Percentiles rank a stretch among this genome's conserved stretches.
Evolutionary conservation across 257 asterid species (phyloP).

Genomic region (Prunella vulgaris): DNA sequence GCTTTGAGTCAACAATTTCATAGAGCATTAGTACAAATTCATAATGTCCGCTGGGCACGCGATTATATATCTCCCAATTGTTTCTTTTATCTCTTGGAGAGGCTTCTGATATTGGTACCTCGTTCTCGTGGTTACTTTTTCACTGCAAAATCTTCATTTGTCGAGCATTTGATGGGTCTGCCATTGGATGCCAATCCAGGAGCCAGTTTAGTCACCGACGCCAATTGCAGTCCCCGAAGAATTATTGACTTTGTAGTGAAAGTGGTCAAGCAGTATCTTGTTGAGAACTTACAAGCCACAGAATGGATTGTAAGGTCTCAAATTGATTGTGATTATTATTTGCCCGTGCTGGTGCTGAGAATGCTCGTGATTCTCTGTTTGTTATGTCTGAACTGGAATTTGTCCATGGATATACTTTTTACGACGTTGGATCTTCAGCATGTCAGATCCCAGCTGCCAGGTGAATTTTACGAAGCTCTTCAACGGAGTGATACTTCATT

Average conservation of each 20-base stretch:
- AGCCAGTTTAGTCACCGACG: not conserved
- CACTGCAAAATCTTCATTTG: constrained; percentile 40
- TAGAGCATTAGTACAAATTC: constrained; percentile 35
- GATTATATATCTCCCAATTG: constrained; percentile 49
- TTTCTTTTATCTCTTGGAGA: constrained; percentile 56
- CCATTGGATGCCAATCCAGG: constrained; percentile 18
- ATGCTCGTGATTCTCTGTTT: constrained; percentile 36
- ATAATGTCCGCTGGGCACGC: constrained; percentile 14
- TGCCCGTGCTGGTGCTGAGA: constrained; percentile 34
- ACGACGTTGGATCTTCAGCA: not conserved
- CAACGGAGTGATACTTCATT: not conserved
- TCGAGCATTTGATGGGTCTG: constrained; percentile 34
- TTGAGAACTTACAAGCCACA: not conserved
- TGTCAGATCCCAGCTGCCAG: constrained; percentile 29
- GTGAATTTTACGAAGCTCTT: constrained; percentile 29
- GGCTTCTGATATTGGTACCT: constrained; percentile 40
- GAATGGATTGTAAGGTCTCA: constrained; percentile 31
- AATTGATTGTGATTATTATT: constrained; percentile 5
- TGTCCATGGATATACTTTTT: not conserved
- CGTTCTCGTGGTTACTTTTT: constrained; percentile 26
- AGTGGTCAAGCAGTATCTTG: constrained; percentile 25
- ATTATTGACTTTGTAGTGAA: constrained; percentile 3
- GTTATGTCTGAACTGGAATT: constrained; percentile 24
- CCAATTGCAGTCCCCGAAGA: not conserved
- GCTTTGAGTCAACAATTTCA: constrained; percentile 19